These are phyloP conservation scores for Coemansia sp. DNA, from an alignment of 192 early-diverging fungal species.

Conservation along the genomic window DNA sequence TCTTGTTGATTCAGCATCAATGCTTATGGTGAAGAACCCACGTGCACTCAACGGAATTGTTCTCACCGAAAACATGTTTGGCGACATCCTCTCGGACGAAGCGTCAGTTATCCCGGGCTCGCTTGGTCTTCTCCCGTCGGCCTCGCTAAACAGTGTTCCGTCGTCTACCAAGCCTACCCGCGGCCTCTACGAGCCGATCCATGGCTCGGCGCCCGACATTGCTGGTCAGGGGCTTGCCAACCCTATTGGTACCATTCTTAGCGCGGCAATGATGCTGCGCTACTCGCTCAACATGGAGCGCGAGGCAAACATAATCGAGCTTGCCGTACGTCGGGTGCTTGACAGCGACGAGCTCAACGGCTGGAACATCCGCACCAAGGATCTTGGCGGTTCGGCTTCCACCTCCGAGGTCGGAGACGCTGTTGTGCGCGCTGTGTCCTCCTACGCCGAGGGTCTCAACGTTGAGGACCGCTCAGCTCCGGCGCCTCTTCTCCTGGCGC, in stretches of 20 bases:
- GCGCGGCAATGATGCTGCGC: slow-evolving; percentile 88
- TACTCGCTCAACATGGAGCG: slow-evolving; percentile 90
- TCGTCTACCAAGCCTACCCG: slow-evolving; percentile 67
- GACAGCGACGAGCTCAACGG: slow-evolving; percentile 74
- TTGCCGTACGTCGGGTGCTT: slow-evolving; percentile 87
- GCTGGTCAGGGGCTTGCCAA: slow-evolving; percentile 96
- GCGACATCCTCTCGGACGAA: slow-evolving; percentile 96
- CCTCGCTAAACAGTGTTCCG: slow-evolving; percentile 86
- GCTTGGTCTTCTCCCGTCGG: slow-evolving; percentile 90
- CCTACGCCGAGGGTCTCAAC: slow-evolving; percentile 64
- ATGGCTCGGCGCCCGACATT: slow-evolving; percentile 98
- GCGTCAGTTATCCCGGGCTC: slow-evolving; percentile 93
- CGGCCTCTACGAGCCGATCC: slow-evolving; percentile 99
- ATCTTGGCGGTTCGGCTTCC: slow-evolving; percentile 80
- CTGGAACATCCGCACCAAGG: slow-evolving; percentile 80
- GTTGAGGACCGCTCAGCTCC: slow-evolving; percentile 54
- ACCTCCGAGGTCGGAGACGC: slow-evolving; percentile 95
- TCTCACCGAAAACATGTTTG: slow-evolving; percentile 99
- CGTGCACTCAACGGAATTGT: slow-evolving; percentile 90
- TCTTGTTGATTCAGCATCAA: slow-evolving; percentile 95
- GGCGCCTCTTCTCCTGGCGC: slow-evolving; percentile 45
- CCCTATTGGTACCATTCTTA: slow-evolving; percentile 97
- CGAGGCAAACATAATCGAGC: slow-evolving; percentile 91
- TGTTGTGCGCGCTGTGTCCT: slow-evolving; percentile 69
- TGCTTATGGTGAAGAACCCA: slow-evolving; percentile 95